phyloP scores from a whole-genome alignment of 2,329 filamentous ascomycete genomes.

The Pseudocercospora musae region DNA sequence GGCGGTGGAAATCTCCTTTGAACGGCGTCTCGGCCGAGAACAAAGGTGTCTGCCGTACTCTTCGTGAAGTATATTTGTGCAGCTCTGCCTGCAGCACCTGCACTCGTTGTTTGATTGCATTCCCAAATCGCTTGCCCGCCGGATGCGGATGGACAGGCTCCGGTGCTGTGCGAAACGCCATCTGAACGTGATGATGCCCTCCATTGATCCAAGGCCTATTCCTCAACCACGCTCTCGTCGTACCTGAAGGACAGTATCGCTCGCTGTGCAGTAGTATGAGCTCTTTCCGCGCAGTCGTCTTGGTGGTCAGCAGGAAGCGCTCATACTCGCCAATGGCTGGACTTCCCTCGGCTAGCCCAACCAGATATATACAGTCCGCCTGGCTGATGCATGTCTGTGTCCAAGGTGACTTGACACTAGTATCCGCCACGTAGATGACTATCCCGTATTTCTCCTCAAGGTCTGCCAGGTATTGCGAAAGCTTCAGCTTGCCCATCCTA shows the following conservation, averaged over 20 bases:
- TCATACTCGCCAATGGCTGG: conserved; percentile 94
- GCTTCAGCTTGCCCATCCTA: conserved; percentile 92
- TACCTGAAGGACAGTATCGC: conserved; percentile 76
- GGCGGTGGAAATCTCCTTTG: conserved; percentile 93
- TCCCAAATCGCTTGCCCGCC: conserved; percentile 71
- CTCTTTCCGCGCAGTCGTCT: conserved; percentile 92
- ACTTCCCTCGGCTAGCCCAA: conserved; percentile 85
- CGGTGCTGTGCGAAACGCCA: conserved; percentile 75
- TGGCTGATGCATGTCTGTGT: conserved; percentile 97
- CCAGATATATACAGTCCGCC: conserved; percentile 90
- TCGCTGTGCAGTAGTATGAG: conserved; percentile 87
- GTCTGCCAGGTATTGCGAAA: conserved; percentile 93
- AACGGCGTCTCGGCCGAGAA: conserved; percentile 90
- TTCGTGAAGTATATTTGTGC: conserved; percentile 94
- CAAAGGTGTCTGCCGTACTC: conserved; percentile 79
- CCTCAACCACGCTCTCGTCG: conserved; percentile 80
- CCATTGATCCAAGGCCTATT: conserved; percentile 98
- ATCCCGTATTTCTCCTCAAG: conserved; percentile 96
- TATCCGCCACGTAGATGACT: conserved; percentile 93
- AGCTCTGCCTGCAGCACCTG: conserved; percentile 96
- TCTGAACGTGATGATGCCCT: conserved; percentile 95
- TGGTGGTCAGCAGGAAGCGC: conserved; percentile 91
- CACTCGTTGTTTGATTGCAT: conserved; percentile 84
- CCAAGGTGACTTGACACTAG: conserved; percentile 95
- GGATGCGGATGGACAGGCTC: conserved; percentile 75